Conservation (phyloP, 306 rosid genomes). For the Canavalia ensiformis region DNA sequence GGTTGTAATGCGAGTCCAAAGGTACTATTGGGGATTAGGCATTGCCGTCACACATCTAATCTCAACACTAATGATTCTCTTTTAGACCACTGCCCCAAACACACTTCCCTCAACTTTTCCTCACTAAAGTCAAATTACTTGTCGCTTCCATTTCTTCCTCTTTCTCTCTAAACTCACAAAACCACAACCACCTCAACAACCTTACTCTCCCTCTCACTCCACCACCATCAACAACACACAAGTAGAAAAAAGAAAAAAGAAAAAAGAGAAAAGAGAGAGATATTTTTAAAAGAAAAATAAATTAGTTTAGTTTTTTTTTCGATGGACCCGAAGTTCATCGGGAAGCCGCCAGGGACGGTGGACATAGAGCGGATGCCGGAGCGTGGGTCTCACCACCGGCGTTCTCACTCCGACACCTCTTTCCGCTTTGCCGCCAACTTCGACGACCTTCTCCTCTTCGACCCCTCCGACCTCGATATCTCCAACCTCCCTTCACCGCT, state of each 20-base stretch:
- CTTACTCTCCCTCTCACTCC: not conserved
- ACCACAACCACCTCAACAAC: not conserved
- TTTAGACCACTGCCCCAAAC: not conserved
- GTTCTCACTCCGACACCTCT: constrained; percentile 91
- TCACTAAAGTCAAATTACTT: constrained; percentile 14
- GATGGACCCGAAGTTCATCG: constrained; percentile 63
- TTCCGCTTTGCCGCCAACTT: constrained; percentile 81
- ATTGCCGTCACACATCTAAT: not conserved
- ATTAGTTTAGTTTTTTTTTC: not conserved
- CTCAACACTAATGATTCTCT: not conserved
- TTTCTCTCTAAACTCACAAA: not conserved
- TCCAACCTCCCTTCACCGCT: constrained; percentile 71
- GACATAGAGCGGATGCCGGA: constrained; percentile 85
- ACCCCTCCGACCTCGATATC: constrained; percentile 90
- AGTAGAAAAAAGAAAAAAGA: not conserved
- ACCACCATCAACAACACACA: not conserved
- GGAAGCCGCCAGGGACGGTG: constrained; percentile 59
- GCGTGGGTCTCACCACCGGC: constrained; percentile 90
- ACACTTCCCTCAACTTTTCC: constrained; percentile 12
- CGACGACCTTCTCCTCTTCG: constrained; percentile 92
- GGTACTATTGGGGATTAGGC: not conserved
- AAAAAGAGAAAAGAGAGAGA: not conserved
- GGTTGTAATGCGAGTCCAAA: too few relatives aligned
- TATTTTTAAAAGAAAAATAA: not conserved
- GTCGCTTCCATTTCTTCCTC: not conserved